Conservation (phyloP, 1,139 yeast species). For the Blastobotrys indianensis region DNA sequence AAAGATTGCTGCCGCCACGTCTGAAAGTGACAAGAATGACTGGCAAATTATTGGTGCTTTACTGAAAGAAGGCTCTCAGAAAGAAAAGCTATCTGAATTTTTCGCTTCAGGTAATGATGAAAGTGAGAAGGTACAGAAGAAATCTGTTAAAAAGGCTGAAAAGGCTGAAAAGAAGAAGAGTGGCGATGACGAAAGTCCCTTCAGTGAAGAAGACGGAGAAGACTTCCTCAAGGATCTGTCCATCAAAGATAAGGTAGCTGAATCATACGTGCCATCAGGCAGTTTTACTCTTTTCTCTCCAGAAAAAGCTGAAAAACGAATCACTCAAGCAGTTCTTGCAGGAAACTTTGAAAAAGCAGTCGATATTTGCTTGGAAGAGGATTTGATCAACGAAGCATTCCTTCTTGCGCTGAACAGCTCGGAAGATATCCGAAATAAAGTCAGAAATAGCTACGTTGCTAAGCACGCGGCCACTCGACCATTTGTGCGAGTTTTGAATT, state of each 20-base stretch:
- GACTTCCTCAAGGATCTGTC: conserved; percentile 29
- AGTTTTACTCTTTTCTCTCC: conserved; percentile 39
- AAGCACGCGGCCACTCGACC: conserved; percentile 49
- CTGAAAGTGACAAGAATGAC: conserved; percentile 52
- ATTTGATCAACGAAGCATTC: conserved; percentile 70
- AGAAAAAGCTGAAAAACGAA: conserved; percentile 41
- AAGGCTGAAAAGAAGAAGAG: conserved; percentile 12
- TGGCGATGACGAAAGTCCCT: conserved; percentile 10
- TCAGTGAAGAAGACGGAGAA: conserved; percentile 25
- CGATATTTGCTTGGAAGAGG: conserved; percentile 56
- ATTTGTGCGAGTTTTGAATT: conserved; percentile 68
- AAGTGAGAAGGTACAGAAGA: conserved; percentile 14
- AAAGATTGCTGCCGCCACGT: conserved; percentile 27
- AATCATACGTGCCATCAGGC: conserved; percentile 38
- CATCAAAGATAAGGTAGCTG: conserved; percentile 13
- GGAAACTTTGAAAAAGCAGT: conserved; percentile 70
- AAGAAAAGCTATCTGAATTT: conserved; percentile 25
- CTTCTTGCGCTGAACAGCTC: conserved; percentile 70
- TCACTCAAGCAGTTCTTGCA: conserved; percentile 52
- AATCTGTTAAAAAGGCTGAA: conserved; percentile 8
- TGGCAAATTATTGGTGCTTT: conserved; percentile 70
- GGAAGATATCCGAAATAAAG: conserved; percentile 53
- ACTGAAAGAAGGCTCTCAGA: conserved; percentile 42
- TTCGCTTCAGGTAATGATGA: conserved; percentile 28
- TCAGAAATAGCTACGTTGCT: conserved; percentile 62